Evolutionary conservation across 148 eudicot genomes (phyloP).

Genomic region (Agrostemma githago): DNA sequence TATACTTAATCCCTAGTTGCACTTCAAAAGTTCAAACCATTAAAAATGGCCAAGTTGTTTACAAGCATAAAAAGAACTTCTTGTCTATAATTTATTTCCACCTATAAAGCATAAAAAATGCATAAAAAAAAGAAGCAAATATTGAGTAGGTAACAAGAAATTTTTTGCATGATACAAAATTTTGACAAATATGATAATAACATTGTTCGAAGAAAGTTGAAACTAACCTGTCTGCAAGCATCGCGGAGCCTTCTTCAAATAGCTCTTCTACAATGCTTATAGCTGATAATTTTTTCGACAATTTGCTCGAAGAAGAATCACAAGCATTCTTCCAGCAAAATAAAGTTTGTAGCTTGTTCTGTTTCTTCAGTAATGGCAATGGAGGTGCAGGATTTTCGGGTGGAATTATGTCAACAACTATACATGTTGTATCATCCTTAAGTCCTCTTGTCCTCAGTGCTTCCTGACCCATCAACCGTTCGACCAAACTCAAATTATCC

Average conservation of each 20-base stretch:
- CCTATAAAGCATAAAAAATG: background rate
- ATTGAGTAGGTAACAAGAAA: background rate
- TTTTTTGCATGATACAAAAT: background rate
- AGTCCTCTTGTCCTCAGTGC: constrained; percentile 73
- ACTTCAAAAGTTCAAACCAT: no score
- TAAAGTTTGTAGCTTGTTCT: constrained; percentile 47
- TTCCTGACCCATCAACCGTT: constrained; percentile 43
- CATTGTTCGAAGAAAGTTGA: constrained; percentile 6
- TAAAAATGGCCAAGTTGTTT: no score
- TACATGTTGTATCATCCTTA: constrained; percentile 82
- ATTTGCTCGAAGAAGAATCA: constrained; percentile 38
- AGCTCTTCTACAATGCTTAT: constrained; percentile 80
- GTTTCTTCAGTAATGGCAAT: constrained; percentile 48
- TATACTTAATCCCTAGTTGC: no score
- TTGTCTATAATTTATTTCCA: background rate
- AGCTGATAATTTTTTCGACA: constrained; percentile 61
- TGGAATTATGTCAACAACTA: constrained; percentile 82
- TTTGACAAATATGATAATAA: background rate
- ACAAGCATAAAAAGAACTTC: no score
- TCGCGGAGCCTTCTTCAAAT: constrained; percentile 94
- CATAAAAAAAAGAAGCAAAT: background rate
- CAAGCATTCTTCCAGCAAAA: constrained; percentile 52
- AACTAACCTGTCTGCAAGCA: constrained; percentile 84
- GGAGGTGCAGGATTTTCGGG: constrained; percentile 48
- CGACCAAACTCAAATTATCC: constrained; percentile 4